Conservation (phyloP, 768 basidiomycete genomes). For the Gymnopilus dilepis region DNA sequence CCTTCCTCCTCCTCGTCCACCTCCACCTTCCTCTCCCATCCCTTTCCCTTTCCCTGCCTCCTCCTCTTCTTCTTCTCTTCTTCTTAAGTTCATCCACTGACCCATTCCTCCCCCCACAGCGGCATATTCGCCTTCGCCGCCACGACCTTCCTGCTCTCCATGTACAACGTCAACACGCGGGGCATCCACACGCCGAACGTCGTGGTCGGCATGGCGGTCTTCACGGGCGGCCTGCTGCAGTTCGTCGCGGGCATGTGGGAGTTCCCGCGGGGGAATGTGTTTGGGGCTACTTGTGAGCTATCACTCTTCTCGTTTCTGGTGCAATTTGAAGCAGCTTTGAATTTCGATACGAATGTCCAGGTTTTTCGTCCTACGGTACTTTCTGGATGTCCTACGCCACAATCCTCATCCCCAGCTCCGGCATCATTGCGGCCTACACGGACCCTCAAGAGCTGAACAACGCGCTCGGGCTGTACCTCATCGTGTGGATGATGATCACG, state of each 20-base stretch:
- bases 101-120: slow-evolving; percentile 21
- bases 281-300: slow-evolving; percentile 60
- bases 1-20: not conserved
- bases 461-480: slow-evolving; percentile 72
- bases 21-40: not conserved
- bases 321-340: not conserved
- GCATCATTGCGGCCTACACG: slow-evolving; percentile 57
- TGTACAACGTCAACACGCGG: slow-evolving; percentile 65
- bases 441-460: slow-evolving; percentile 46
- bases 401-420: slow-evolving; percentile 69
- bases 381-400: slow-evolving; percentile 84
- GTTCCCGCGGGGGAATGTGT: slow-evolving; percentile 63
- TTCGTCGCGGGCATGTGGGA: slow-evolving; percentile 86
- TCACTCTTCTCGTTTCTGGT: not conserved
- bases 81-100: not conserved
- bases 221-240: slow-evolving; percentile 78
- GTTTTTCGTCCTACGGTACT: slow-evolving; percentile 73
- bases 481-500: slow-evolving; percentile 71
- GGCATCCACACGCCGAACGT: slow-evolving; percentile 58
- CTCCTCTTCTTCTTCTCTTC: not conserved
- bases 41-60: not conserved
- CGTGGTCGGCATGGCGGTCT: slow-evolving; percentile 79
- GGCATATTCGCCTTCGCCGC: slow-evolving; percentile 43
- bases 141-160: slow-evolving; percentile 72
- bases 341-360: slow-evolving; percentile 36